Percentiles rank a stretch among this genome's conserved stretches.
Conservation (phyloP, 2,329 filamentous ascomycete species). For the Paecilomyces niveus region DNA sequence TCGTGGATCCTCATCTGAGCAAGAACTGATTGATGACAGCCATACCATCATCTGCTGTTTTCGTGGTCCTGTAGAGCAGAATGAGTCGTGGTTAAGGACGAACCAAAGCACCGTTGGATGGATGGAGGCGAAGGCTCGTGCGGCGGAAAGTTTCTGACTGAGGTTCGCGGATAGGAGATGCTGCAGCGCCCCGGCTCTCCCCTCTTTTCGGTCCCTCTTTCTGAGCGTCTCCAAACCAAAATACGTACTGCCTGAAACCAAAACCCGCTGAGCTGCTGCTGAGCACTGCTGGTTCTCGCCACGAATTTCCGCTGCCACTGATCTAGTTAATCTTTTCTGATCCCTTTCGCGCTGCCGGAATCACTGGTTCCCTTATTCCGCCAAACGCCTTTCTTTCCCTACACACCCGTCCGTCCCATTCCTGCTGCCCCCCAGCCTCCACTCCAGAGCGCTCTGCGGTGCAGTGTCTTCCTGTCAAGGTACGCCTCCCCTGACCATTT, state of each 20-base stretch:
- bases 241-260: background rate
- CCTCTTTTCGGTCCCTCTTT: background rate
- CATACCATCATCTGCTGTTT: background rate
- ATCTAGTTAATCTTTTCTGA: conserved; percentile 3
- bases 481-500: conserved; percentile 12
- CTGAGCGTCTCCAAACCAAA: background rate
- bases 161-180: background rate
- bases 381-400: conserved; percentile 9
- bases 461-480: conserved; percentile 15
- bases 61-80: background rate
- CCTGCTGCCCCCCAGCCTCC: conserved; percentile 17
- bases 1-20: background rate
- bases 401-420: conserved; percentile 16
- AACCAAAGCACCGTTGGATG: background rate
- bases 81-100: background rate
- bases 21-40: background rate
- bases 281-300: background rate
- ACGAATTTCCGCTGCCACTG: background rate
- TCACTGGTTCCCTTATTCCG: conserved; percentile 1
- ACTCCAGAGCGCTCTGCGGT: conserved; percentile 15
- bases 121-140: background rate
- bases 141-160: background rate
- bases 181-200: background rate
- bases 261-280: background rate
- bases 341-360: conserved; percentile 8